These are phyloP conservation scores for Corallochytrium limacisporum DNA, from an alignment of 78 protist genomes.

Conservation along the genomic window DNA sequence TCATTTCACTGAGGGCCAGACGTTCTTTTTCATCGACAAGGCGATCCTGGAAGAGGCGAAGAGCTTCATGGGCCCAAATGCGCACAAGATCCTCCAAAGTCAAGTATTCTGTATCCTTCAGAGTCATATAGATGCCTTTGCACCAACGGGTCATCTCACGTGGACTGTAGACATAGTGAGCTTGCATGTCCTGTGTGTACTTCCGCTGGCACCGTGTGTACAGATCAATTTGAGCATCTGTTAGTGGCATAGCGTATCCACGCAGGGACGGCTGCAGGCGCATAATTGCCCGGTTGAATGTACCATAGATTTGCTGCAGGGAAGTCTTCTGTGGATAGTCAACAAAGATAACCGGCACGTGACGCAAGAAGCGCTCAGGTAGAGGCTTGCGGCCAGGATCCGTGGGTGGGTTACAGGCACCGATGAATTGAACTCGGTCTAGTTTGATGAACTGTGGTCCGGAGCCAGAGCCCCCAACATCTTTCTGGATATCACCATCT, in stretches of 20 bases:
- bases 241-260: constrained; percentile 45
- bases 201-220: constrained; percentile 57
- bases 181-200: constrained; percentile 30
- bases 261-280: constrained; percentile 43
- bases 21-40: constrained; percentile 65
- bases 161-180: constrained; percentile 94
- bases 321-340: constrained; percentile 89
- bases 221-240: constrained; percentile 89
- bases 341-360: constrained; percentile 81
- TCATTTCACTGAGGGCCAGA: constrained; percentile 61
- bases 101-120: constrained; percentile 4
- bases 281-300: constrained; percentile 81
- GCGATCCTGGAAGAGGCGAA: constrained; percentile 92
- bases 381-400: constrained; percentile 93
- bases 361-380: constrained; percentile 40
- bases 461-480: neutral
- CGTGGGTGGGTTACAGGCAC: constrained; percentile 98
- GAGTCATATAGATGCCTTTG: constrained; percentile 61
- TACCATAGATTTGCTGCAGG: constrained; percentile 87
- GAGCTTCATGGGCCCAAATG: constrained; percentile 90
- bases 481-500: neutral
- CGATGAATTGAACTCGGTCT: constrained; percentile 74
- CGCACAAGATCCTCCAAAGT: constrained; percentile 60
- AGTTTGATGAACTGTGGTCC: constrained; percentile 53
- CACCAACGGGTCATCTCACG: constrained; percentile 92